Conservation (phyloP, 441 rosid genomes). For the California macrophylla region DNA sequence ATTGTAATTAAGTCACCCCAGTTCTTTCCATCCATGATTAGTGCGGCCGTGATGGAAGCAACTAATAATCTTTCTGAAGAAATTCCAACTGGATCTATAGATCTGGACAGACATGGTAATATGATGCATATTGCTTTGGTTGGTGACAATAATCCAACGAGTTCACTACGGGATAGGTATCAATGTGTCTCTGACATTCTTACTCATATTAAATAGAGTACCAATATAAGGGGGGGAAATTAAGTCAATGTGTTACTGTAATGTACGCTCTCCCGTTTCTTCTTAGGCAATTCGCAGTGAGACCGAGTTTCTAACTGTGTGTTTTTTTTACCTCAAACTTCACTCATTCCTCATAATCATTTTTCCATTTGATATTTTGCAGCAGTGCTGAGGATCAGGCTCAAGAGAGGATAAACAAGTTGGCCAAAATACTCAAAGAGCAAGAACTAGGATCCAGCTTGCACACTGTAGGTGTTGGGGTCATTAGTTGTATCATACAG, state of each 20-base stretch:
- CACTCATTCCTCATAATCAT: slow-evolving; percentile 8
- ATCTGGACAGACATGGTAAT: slow-evolving; percentile 53
- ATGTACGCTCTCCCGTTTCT: too few species aligned
- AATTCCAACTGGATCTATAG: slow-evolving; percentile 28
- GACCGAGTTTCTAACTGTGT: not conserved
- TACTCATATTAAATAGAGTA: too few species aligned
- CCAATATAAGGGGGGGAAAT: too few species aligned
- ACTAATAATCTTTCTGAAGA: slow-evolving; percentile 45
- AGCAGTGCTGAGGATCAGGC: slow-evolving; percentile 99
- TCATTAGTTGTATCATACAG: slow-evolving; percentile 93
- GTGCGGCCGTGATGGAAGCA: slow-evolving; percentile 76
- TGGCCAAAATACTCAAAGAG: slow-evolving; percentile 92
- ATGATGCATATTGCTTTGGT: slow-evolving; percentile 95
- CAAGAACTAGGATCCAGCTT: slow-evolving; percentile 67
- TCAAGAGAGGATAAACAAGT: slow-evolving; percentile 80
- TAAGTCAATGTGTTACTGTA: too few species aligned
- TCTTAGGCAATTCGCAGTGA: too few species aligned
- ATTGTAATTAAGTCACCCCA: slow-evolving; percentile 89
- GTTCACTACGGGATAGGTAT: slow-evolving; percentile 95
- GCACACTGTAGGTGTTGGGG: slow-evolving; percentile 74
- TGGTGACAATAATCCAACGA: slow-evolving; percentile 94
- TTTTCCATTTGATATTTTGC: slow-evolving; percentile 23
- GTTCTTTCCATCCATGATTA: slow-evolving; percentile 58
- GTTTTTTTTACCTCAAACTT: not conserved
- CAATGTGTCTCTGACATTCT: slow-evolving; percentile 10